phyloP scores from a whole-genome alignment of 2,329 filamentous ascomycete species.

The Thielaviopsis musarum region DNA sequence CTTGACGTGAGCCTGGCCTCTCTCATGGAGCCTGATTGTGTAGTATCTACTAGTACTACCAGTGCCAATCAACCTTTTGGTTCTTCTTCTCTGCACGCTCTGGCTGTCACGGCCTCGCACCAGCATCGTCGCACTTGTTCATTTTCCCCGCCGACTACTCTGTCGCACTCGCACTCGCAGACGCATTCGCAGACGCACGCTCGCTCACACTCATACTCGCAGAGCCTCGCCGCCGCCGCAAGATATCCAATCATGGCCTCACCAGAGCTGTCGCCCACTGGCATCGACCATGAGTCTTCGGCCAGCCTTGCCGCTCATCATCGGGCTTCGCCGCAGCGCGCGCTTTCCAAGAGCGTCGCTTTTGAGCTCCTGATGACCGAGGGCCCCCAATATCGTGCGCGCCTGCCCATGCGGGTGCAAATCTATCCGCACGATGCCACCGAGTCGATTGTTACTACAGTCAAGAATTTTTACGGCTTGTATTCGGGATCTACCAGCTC shows the following conservation, averaged over 20 bases:
- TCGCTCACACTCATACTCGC: neutral
- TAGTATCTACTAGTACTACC: neutral
- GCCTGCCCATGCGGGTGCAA: slow-evolving; percentile 70
- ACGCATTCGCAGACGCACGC: neutral
- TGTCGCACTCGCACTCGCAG: neutral
- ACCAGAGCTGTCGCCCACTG: slow-evolving; percentile 6
- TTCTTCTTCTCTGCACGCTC: slow-evolving; percentile 6
- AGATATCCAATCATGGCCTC: slow-evolving; percentile 5
- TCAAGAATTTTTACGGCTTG: slow-evolving; percentile 97
- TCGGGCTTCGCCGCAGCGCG: slow-evolving; percentile 3
- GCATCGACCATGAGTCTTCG: slow-evolving; percentile 3
- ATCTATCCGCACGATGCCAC: slow-evolving; percentile 94
- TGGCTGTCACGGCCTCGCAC: slow-evolving; percentile 3
- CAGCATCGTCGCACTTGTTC: slow-evolving; percentile 3
- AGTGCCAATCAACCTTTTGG: slow-evolving; percentile 6
- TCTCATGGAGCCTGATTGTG: slow-evolving; percentile 10
- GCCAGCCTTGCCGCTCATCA: slow-evolving; percentile 3
- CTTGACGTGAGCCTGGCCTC: slow-evolving; percentile 1
- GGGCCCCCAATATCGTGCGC: slow-evolving; percentile 51
- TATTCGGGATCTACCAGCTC: slow-evolving; percentile 57
- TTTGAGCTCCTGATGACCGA: slow-evolving; percentile 60
- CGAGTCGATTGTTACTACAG: slow-evolving; percentile 92
- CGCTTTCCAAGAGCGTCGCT: slow-evolving; percentile 50
- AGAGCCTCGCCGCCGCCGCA: neutral
- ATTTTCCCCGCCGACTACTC: neutral